A percentile compares a stretch with the other conserved stretches of the same genome.
Conservation (phyloP, 495 filamentous ascomycete species). For the Gamarada debralockiae region DNA sequence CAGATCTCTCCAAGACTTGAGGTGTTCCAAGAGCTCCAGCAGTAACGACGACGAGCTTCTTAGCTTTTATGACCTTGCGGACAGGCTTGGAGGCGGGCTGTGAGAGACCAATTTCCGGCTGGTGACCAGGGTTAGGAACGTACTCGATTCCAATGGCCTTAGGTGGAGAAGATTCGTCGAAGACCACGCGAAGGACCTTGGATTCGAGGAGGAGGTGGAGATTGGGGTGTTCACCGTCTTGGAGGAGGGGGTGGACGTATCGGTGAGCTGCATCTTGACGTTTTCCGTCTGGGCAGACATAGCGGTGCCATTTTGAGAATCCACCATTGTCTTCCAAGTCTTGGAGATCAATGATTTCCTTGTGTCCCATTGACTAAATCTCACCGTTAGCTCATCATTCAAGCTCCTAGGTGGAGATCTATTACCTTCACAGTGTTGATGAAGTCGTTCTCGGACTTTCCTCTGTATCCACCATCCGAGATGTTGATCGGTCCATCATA, state of each 20-base stretch:
- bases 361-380: slow-evolving; percentile 25
- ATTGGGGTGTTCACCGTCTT: slow-evolving; percentile 41
- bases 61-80: slow-evolving; percentile 34
- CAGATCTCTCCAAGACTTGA: slow-evolving; percentile 67
- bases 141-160: slow-evolving; percentile 42
- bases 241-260: slow-evolving; percentile 42
- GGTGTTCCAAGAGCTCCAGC: slow-evolving; percentile 57
- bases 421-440: slow-evolving; percentile 25
- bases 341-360: slow-evolving; percentile 23
- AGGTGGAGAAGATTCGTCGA: slow-evolving; percentile 37
- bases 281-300: slow-evolving; percentile 37
- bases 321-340: slow-evolving; percentile 21
- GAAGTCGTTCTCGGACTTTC: slow-evolving; percentile 29
- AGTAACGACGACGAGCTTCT: slow-evolving; percentile 52
- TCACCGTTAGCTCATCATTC: too few species aligned
- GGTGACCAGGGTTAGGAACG: slow-evolving; percentile 26
- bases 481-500: slow-evolving; percentile 29
- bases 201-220: slow-evolving; percentile 49
- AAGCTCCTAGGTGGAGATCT: not conserved
- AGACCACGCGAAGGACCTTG: slow-evolving; percentile 46
- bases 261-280: slow-evolving; percentile 41
- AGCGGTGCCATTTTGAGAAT: slow-evolving; percentile 23
- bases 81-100: slow-evolving; percentile 8
- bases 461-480: slow-evolving; percentile 30
- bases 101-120: slow-evolving; percentile 12